These are phyloP conservation scores for Physcomitrellopsis africana DNA, from an alignment of 225 moss, liverwort and hornwort genomes.

Conservation along the genomic window DNA sequence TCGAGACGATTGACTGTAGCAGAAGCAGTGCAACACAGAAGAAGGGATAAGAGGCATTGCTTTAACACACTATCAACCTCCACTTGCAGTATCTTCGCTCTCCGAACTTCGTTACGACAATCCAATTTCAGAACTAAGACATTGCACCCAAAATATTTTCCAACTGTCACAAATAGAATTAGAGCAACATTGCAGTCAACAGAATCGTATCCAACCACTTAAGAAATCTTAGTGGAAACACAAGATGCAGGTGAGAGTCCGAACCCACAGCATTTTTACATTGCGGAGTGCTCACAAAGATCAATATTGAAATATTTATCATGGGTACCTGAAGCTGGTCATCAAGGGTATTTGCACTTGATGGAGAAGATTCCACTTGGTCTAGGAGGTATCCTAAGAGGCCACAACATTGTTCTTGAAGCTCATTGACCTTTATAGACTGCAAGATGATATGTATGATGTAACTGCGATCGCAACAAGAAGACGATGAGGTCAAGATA, in stretches of 20 bases:
- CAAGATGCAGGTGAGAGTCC: background rate
- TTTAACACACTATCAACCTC: conserved; percentile 6
- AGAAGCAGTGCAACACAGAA: conserved; percentile 18
- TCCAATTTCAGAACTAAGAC: background rate
- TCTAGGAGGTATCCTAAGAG: conserved; percentile 66
- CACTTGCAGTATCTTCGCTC: background rate
- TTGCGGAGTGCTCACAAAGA: background rate
- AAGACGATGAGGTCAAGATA: conserved; percentile 21
- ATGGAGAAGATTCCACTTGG: conserved; percentile 59
- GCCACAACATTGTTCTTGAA: conserved; percentile 81
- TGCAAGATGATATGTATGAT: conserved; percentile 86
- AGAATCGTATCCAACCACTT: background rate
- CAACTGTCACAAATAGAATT: background rate
- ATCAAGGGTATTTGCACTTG: conserved; percentile 61
- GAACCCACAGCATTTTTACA: conserved; percentile 11
- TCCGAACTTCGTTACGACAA: background rate
- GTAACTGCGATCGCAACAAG: conserved; percentile 63
- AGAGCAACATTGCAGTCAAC: background rate
- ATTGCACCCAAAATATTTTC: conserved; percentile 1
- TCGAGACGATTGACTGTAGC: conserved; percentile 84
- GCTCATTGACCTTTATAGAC: conserved; percentile 67
- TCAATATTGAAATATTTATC: conserved; percentile 13
- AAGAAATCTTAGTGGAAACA: conserved; percentile 17
- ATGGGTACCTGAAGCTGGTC: conserved; percentile 84
- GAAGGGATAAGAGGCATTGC: conserved; percentile 28